These are phyloP conservation scores for Anaeramoeba ignava DNA, from an alignment of 78 protist genomes.

Conservation along the genomic window DNA sequence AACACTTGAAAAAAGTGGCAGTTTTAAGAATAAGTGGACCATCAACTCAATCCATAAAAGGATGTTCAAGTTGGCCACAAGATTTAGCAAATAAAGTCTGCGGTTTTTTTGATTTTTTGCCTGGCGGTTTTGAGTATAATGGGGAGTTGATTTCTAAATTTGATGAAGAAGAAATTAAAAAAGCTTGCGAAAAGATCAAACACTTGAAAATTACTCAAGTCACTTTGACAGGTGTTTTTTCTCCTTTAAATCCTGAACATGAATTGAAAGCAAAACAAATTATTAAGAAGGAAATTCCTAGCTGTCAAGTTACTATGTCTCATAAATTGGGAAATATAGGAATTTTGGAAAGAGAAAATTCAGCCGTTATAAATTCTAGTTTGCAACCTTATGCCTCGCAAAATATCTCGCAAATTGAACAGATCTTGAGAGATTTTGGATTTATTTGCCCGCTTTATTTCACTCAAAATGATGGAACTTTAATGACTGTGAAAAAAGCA, in stretches of 20 bases:
- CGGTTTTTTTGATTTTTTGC: neutral
- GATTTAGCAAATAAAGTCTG: neutral
- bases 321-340: neutral
- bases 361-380: neutral
- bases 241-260: neutral
- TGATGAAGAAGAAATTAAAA: neutral
- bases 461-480: neutral
- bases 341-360: neutral
- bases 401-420: neutral
- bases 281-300: neutral
- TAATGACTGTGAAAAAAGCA: neutral
- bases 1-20: neutral
- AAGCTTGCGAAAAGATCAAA: neutral
- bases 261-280: neutral
- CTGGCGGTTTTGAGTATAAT: neutral
- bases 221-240: neutral
- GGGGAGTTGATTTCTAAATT: neutral
- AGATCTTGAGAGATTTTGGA: neutral
- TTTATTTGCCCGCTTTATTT: neutral
- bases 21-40: neutral
- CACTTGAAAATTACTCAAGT: neutral
- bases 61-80: neutral
- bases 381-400: neutral
- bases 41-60: neutral
- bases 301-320: neutral